Conservation (phyloP, 768 basidiomycete species). For the Pleurotus salmoneostramineus region DNA sequence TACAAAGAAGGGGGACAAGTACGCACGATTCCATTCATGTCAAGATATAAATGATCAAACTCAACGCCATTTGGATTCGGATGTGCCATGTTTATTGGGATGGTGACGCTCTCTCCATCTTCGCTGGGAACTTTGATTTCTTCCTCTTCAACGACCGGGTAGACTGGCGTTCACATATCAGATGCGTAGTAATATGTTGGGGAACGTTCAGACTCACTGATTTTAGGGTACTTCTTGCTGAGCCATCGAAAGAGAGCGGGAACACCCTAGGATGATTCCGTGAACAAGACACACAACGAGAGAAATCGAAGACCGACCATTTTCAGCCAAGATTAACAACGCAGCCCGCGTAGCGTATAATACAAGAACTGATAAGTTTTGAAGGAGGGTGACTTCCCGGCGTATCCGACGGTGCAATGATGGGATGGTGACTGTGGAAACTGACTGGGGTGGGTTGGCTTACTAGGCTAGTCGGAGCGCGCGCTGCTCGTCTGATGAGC, state of each 20-base stretch:
- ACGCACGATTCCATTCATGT: constrained; percentile 98
- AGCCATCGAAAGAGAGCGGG: constrained; percentile 98
- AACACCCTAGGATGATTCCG: constrained; percentile 69
- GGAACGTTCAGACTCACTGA: too few species aligned
- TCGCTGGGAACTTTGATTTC: constrained; percentile 64
- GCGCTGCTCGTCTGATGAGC: too few species aligned
- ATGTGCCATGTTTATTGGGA: constrained; percentile 74
- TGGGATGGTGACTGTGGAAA: too few species aligned
- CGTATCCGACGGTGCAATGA: too few species aligned
- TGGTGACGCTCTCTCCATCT: constrained; percentile 60
- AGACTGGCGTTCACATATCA: constrained; percentile 37
- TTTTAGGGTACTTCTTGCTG: constrained; percentile 98
- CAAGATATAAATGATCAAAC: constrained; percentile 95
- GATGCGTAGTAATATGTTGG: too few species aligned
- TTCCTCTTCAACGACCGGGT: constrained; percentile 82
- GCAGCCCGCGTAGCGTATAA: too few species aligned
- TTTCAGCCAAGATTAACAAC: background rate
- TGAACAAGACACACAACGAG: background rate
- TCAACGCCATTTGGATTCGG: constrained; percentile 95
- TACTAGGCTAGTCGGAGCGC: too few species aligned
- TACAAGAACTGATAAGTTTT: too few species aligned
- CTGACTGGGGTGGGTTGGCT: too few species aligned
- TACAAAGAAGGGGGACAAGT: background rate
- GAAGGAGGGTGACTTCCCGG: too few species aligned
- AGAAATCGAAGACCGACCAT: background rate